A percentile compares a stretch with the other conserved stretches of the same genome.
Evolutionary conservation across 805 yeast genomes (phyloP).

Genomic region (Suhomyces sp.): DNA sequence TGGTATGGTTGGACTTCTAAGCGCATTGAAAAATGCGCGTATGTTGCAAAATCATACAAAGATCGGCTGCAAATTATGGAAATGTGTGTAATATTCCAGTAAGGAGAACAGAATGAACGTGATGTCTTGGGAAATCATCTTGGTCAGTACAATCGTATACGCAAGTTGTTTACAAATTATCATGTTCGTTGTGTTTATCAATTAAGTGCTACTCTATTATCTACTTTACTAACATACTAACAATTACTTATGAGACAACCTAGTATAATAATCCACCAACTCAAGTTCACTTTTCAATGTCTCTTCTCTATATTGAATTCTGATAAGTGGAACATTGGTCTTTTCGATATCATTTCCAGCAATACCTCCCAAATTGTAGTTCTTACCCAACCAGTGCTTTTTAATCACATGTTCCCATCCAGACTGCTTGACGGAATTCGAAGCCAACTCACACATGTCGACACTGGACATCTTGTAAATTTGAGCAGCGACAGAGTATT

Average conservation of each 20-base stretch:
- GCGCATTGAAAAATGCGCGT: constrained; percentile 12
- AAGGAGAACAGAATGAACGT: too few species aligned
- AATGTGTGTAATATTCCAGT: too few species aligned
- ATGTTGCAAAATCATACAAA: too few species aligned
- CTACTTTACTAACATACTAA: too few species aligned
- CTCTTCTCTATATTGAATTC: constrained; percentile 81
- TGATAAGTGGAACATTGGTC: constrained; percentile 90
- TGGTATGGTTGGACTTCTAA: constrained; percentile 9
- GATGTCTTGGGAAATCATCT: too few species aligned
- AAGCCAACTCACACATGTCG: constrained; percentile 96
- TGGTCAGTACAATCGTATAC: too few species aligned
- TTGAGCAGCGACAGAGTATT: constrained; percentile 97
- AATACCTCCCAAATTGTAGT: constrained; percentile 57
- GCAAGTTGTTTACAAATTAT: too few species aligned
- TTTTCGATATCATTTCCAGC: constrained; percentile 87
- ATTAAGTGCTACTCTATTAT: too few species aligned
- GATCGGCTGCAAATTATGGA: too few species aligned
- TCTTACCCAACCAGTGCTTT: constrained; percentile 87
- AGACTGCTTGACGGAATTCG: constrained; percentile 87
- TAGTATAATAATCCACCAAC: constrained; percentile 59
- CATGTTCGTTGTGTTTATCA: too few species aligned
- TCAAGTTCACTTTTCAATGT: constrained; percentile 72
- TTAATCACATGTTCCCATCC: constrained; percentile 90
- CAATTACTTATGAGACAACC: too few species aligned
- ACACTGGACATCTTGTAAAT: constrained; percentile 91